Conservation (phyloP, 2,329 filamentous ascomycete species). For the Cyclaneusma minus region DNA sequence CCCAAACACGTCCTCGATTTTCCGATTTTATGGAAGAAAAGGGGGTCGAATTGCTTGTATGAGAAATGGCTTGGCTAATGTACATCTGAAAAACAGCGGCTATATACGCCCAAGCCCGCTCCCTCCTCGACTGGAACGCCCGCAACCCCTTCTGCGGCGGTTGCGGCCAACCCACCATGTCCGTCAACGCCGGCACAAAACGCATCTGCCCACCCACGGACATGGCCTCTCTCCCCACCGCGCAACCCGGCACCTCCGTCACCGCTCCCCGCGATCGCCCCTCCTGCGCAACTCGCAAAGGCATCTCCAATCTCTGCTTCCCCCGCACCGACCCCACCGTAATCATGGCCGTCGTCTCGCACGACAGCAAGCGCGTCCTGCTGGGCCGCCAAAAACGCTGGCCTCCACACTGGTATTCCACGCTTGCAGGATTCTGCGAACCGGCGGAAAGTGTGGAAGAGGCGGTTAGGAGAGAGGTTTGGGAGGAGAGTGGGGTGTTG, state of each 20-base stretch:
- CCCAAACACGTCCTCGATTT: no score
- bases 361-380: slow-evolving; percentile 51
- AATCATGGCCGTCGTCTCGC: slow-evolving; percentile 82
- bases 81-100: slow-evolving; percentile 41
- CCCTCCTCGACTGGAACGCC: slow-evolving; percentile 84
- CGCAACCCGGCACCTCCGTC: slow-evolving; percentile 23
- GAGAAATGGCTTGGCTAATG: slow-evolving; percentile 1
- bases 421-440: slow-evolving; percentile 76
- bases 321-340: slow-evolving; percentile 76
- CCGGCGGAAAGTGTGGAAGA: slow-evolving; percentile 77
- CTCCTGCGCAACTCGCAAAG: slow-evolving; percentile 67
- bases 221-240: slow-evolving; percentile 21
- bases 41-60: no score
- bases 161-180: slow-evolving; percentile 72
- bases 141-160: slow-evolving; percentile 85
- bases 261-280: slow-evolving; percentile 35
- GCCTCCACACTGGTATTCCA: slow-evolving; percentile 76
- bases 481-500: slow-evolving; percentile 68
- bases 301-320: slow-evolving; percentile 82
- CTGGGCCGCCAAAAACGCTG: slow-evolving; percentile 76
- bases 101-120: slow-evolving; percentile 77
- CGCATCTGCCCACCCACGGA: slow-evolving; percentile 63
- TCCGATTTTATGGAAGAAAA: neutral
- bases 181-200: slow-evolving; percentile 67
- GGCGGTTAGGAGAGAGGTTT: slow-evolving; percentile 68